phyloP scores from a whole-genome alignment of 306 rosid species.

The Cajanus cajan region DNA sequence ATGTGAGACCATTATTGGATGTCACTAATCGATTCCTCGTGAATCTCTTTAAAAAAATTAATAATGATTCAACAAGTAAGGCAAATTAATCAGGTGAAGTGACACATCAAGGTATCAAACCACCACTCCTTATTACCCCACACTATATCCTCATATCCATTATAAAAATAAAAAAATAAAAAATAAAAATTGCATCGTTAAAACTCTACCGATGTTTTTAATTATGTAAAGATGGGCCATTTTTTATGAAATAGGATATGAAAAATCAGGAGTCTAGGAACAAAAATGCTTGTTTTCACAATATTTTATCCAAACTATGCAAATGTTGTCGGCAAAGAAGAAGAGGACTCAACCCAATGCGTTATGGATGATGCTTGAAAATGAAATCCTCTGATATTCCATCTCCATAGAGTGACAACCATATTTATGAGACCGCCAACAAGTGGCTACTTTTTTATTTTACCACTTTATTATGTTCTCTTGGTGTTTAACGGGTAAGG shows the following conservation, averaged over 20 bases:
- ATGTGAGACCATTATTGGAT: slow-evolving; percentile 23
- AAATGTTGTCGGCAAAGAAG: slow-evolving; percentile 35
- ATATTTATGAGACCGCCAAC: slow-evolving; percentile 38
- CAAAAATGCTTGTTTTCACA: not conserved
- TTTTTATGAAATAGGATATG: not conserved
- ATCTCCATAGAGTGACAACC: slow-evolving; percentile 30
- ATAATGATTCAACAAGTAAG: not conserved
- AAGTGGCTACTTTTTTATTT: slow-evolving; percentile 26
- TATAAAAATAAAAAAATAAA: too few relatives aligned
- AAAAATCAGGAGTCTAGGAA: not conserved
- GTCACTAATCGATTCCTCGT: slow-evolving; percentile 3
- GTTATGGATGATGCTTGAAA: not conserved
- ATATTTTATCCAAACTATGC: not conserved
- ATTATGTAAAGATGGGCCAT: not conserved
- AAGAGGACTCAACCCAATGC: slow-evolving; percentile 8
- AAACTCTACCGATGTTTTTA: not conserved
- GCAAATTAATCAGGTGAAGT: not conserved
- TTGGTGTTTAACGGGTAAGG: slow-evolving; percentile 56
- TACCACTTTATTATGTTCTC: slow-evolving; percentile 38
- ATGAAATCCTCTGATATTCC: not conserved
- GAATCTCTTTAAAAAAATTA: not conserved
- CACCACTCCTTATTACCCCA: not conserved
- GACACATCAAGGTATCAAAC: not conserved
- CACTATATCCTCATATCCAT: too few relatives aligned
- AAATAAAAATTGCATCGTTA: too few relatives aligned